These are phyloP conservation scores for Tuber magnatum DNA, from an alignment of 495 filamentous ascomycete species.

Conservation along the genomic window DNA sequence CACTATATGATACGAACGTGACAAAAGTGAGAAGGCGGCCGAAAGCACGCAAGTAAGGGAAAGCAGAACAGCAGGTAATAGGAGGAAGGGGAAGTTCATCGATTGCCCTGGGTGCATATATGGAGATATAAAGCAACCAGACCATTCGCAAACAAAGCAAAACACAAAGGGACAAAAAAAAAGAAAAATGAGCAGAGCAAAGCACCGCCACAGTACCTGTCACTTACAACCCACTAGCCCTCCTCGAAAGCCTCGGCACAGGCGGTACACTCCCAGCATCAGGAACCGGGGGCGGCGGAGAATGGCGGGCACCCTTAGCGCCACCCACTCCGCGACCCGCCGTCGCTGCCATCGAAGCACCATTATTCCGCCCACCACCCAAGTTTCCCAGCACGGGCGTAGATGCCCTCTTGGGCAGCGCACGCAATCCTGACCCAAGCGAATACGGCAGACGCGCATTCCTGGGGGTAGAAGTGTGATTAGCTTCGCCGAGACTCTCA, in stretches of 20 bases:
- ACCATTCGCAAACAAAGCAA: background rate
- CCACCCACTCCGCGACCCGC: constrained; percentile 5
- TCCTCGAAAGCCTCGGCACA: constrained; percentile 17
- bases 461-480: background rate
- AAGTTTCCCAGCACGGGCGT: constrained; percentile 14
- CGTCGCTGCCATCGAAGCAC: constrained; percentile 9
- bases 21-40: background rate
- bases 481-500: constrained; percentile 24
- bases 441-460: constrained; percentile 13
- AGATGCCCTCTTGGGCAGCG: constrained; percentile 27
- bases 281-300: constrained; percentile 12
- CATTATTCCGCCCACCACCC: constrained; percentile 14
- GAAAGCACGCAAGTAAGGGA: background rate
- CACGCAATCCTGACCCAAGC: constrained; percentile 12
- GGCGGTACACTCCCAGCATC: constrained; percentile 20
- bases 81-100: background rate
- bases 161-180: background rate
- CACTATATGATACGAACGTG: background rate
- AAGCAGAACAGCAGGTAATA: background rate
- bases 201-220: background rate
- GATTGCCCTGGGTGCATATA: background rate
- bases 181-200: background rate
- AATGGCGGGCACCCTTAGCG: background rate
- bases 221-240: background rate
- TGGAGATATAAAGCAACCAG: background rate